Evolutionary conservation across 139 green algal genomes (phyloP).

Genomic region (Zygnema cylindricum): DNA sequence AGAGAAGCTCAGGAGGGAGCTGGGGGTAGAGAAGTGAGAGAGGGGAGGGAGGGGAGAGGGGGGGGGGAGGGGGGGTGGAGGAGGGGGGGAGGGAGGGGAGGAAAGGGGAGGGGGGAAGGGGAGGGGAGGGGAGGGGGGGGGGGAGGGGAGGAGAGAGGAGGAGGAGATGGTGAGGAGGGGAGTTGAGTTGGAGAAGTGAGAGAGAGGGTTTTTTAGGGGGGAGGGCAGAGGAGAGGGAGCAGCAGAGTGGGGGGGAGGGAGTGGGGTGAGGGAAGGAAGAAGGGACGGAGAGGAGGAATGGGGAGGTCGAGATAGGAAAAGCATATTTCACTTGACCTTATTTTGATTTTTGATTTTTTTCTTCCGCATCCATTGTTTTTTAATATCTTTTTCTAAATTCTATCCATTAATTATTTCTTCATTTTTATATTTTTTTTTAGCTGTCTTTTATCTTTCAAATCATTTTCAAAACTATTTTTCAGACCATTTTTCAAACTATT

Average conservation of each 20-base stretch:
- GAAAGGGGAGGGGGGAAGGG: neutral
- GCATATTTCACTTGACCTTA: too few relatives aligned
- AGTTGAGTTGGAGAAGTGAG: neutral
- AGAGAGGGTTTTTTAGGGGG: neutral
- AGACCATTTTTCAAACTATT: too few relatives aligned
- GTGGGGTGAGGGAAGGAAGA: neutral
- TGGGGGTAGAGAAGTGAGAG: slow-evolving; percentile 60
- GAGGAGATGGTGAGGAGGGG: neutral
- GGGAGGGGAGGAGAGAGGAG: neutral
- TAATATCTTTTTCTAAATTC: too few relatives aligned
- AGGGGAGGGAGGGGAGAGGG: neutral
- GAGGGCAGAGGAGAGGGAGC: neutral
- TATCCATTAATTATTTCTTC: too few relatives aligned
- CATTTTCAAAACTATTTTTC: too few relatives aligned
- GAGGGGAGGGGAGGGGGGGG: neutral
- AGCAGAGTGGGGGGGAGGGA: neutral
- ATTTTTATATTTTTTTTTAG: too few relatives aligned
- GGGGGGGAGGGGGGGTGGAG: neutral
- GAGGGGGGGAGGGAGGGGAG: neutral
- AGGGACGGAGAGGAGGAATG: neutral
- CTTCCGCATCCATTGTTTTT: too few relatives aligned
- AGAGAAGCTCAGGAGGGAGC: slow-evolving; percentile 67
- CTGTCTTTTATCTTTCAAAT: too few relatives aligned
- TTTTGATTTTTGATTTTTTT: too few relatives aligned
- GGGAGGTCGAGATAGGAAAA: neutral